Evolutionary conservation across 441 rosid species (phyloP), one percentile per base, ranked within the genome.

Genomic region (Bocquillonia castaneifolia): DNA sequence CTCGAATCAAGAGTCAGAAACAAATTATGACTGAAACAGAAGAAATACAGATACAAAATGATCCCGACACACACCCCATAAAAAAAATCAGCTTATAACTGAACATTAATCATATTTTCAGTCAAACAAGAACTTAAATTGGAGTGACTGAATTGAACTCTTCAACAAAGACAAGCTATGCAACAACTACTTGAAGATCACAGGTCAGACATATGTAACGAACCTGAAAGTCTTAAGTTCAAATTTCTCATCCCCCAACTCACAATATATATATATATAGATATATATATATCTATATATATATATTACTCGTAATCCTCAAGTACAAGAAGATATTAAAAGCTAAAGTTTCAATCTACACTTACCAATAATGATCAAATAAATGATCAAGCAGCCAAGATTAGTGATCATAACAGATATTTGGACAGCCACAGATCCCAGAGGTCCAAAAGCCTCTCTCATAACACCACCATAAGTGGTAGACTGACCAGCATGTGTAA

Each of bases 401-500:
- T 86, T 92, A 1, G 85, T 86, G 59, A 88, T 74, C 85, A 92
- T 69, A 10, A 89, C 71, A 64, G 77, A 82, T 15, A 85, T 17
- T 55, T 87, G 92, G 45, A 89, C 82, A 50, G 83, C 73, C 10
- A 74, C 54, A 0, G 96, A 72, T 7, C 95, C 97, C 13, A 67
- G 20, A 52, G 58, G 56, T 4, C 98, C 96, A 9, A 89, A 88
- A 0, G 91, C 86, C 54, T 89, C 96, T 69, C 71, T 82, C 96
- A 88, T 84, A 1, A 92, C 82, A 5, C 96, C 93, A 4, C 90
- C 88, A 57, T 90, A 92, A 0, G 96, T 83, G 1, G 74, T 79
- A 0, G 89, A 61, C 17, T 81, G 70, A 0, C 93, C 96, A 42
- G 91, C 74, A 29, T 76, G 59, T 0, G 93, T 85, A 23, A 73